These are phyloP conservation scores for Arachnopeziza araneosa DNA, from an alignment of 2,329 filamentous ascomycete genomes.

Conservation along the genomic window DNA sequence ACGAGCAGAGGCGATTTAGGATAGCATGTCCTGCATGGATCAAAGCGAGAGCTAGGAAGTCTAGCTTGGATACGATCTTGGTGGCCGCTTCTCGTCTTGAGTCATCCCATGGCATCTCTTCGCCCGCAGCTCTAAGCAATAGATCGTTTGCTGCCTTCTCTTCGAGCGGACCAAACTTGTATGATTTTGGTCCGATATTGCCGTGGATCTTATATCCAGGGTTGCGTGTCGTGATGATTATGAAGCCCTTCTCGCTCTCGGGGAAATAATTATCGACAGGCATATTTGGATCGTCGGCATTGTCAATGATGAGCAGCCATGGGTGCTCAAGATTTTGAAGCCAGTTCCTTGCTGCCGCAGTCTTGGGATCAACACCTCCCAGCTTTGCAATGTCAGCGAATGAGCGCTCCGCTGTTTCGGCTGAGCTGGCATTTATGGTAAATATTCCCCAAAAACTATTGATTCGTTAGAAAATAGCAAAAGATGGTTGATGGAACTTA, in stretches of 20 bases:
- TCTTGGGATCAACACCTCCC: constrained; percentile 1
- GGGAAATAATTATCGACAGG: constrained; percentile 18
- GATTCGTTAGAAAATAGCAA: background rate
- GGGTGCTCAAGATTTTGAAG: constrained; percentile 15
- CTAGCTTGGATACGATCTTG: constrained; percentile 20
- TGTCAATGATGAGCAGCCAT: constrained; percentile 35
- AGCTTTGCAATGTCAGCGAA: constrained; percentile 3
- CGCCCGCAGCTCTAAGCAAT: constrained; percentile 21
- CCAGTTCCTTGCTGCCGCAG: constrained; percentile 6
- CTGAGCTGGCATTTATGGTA: constrained; percentile 5
- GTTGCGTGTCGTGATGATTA: constrained; percentile 35
- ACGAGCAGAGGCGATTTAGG: constrained; percentile 1
- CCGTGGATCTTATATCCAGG: constrained; percentile 26
- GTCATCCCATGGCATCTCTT: constrained; percentile 5
- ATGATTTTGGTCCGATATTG: constrained; percentile 21
- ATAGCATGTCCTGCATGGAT: constrained; percentile 24
- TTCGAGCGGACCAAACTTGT: constrained; percentile 22
- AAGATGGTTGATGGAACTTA: background rate
- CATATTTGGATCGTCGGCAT: constrained; percentile 24
- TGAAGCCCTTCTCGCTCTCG: constrained; percentile 25
- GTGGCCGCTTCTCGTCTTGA: constrained; percentile 6
- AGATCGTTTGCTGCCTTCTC: constrained; percentile 24
- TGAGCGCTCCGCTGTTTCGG: constrained; percentile 3
- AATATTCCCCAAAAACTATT: constrained; percentile 1
- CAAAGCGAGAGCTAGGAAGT: constrained; percentile 27